These are phyloP conservation scores for Zygosaccharomyces pseudorouxii DNA, from an alignment of 805 yeast genomes.

Conservation along the genomic window DNA sequence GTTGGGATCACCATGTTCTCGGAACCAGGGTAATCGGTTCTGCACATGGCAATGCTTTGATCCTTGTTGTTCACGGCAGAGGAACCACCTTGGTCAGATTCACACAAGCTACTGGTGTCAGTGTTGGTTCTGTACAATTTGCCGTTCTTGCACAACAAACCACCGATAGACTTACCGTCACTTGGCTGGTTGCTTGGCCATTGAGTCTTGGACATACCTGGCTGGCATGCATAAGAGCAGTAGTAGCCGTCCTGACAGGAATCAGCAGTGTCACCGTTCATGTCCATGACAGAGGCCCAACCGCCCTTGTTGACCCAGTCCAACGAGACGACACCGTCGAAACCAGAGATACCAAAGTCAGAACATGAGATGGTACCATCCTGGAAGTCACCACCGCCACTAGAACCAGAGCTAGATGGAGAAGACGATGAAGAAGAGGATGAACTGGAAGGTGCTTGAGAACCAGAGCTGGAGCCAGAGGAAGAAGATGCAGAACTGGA, in stretches of 20 bases:
- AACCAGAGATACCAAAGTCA: conserved; percentile 51
- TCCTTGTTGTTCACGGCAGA: conserved; percentile 47
- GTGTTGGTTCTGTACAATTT: conserved; percentile 57
- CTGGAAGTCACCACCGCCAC: conserved; percentile 51
- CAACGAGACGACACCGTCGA: conserved; percentile 61
- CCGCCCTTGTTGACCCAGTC: conserved; percentile 51
- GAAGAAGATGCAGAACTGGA: neutral
- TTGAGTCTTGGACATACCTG: conserved; percentile 79
- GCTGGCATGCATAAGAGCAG: conserved; percentile 74
- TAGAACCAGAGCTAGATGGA: conserved; percentile 27
- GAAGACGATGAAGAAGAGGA: conserved; percentile 21
- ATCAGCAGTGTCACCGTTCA: conserved; percentile 59
- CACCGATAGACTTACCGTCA: conserved; percentile 69
- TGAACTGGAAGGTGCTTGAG: conserved; percentile 3
- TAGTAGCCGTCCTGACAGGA: conserved; percentile 63
- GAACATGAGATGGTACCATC: conserved; percentile 67
- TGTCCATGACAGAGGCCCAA: conserved; percentile 49
- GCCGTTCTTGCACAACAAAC: conserved; percentile 59
- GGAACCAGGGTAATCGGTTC: conserved; percentile 99
- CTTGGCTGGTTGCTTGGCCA: conserved; percentile 68
- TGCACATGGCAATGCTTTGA: conserved; percentile 73
- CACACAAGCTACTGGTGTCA: conserved; percentile 52
- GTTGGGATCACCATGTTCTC: conserved; percentile 98
- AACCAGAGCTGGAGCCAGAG: conserved; percentile 6
- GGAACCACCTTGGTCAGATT: conserved; percentile 57